Evolutionary conservation across 202 grass and related monocot species (phyloP), one percentile per base, ranked within the genome.

Genomic region (Hordeum pubiflorum): DNA sequence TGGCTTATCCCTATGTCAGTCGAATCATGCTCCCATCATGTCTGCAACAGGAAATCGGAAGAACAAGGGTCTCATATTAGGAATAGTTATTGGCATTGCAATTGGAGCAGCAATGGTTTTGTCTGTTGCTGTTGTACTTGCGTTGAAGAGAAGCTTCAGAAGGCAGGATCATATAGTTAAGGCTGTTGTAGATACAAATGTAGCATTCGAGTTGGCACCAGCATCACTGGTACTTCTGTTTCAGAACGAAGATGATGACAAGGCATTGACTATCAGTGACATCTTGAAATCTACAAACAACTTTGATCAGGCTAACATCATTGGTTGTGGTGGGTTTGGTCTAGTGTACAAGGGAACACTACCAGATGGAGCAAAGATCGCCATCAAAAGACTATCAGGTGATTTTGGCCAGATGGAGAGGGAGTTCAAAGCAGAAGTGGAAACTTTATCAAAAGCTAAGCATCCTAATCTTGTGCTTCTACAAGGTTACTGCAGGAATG

Each of bases 371-470:
- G 84, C 58, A 82, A 91, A 62, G 41, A 73, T 91, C 0, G 94
- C 94, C 11, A 97, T 97, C 79, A 97, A 97, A 83, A 91, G 86
- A 81, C 88, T 97, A 33, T 97, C 94, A 0, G 94, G 94, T 69
- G 94, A 93, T 88, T 97, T 87, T 22, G 88, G 90, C 26, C 92
- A 94, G 64, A 97, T 97, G 94, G 92, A 97, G 65, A 79, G 94
- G 69, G 94, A 97, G 78, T 97, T 97, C 90, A 94, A 94, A 78
- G 94, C 94, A 41, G 92, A 97, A 86, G 82, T 97, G 71, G 94
- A 97, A 69, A 97, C 92, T 5, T 86, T 97, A 44, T 97, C 94
- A 23, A 92, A 93, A 90, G 94, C 90, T 67, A 92, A 82, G 32
- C 94, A 97, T 65, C 87, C 81, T 75, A 94, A 97, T 83, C 94